Evolutionary conservation across 116 monocot genomes (phyloP), one percentile per base, ranked within the genome.

Genomic region (Iris pallida): DNA sequence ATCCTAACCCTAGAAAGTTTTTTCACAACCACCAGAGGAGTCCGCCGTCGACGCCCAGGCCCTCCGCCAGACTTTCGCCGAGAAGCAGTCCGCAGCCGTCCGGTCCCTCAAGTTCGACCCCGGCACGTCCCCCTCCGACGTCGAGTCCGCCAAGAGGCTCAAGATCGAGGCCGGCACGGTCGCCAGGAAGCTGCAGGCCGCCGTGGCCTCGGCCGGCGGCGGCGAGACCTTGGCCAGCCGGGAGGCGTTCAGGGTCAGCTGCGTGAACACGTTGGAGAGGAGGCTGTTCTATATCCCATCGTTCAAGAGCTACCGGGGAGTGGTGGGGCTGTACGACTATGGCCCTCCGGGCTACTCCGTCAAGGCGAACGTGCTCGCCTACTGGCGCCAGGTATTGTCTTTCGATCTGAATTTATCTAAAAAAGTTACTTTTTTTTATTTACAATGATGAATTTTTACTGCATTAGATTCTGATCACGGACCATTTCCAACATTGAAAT

Each of bases 251-350:
- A 74, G 92, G 17, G 78, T 76, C 76, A 61, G 75, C 5, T 89
- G 92, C 53, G 80, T 76, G 57, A 97, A 97, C 68, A 90, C 90
- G n/a, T 64, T 90, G 15, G 90, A 90, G 78, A 78, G 87, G 81
- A 79, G 80, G 74, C 68, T 90, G 10, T 94, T 94, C 69, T 94
- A 83, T 66, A 73, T 83, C 20, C 90, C 94, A 0, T 94, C 94
- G 7, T 94, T 94, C 61, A 88, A 97, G 90, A 97, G 92, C 85
- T 97, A 97, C 55, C 75, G 92, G 16, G 97, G 92, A 7, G 92
- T 92, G n/a, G 97, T 90, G 5, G 97, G 97, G 17, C 64, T 97
- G 13, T 97, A 97, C 52, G 96, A 97, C 65, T 97, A 90, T 45
- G 97, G 92, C 0, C 97, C 97, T 1, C 92, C 92, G 2, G 97